Conservation (phyloP, 2,329 filamentous ascomycete species). For the Verticillium nubilum region DNA sequence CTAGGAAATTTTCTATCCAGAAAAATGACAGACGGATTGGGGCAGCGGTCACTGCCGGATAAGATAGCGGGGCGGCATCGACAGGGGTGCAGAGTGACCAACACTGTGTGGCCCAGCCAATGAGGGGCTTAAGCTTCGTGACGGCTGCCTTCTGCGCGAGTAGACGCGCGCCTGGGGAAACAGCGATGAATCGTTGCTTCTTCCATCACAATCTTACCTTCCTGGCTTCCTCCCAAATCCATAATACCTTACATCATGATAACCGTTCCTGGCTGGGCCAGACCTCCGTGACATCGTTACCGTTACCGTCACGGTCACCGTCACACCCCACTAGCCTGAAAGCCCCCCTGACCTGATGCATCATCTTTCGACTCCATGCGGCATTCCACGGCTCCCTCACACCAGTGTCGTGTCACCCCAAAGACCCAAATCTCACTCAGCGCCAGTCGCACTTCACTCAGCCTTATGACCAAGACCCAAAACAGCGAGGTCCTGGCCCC, state of each 20-base stretch:
- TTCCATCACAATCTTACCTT: background rate
- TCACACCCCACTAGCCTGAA: background rate
- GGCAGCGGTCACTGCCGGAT: background rate
- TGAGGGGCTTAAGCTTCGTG: background rate
- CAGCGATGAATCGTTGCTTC: background rate
- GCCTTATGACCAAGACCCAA: background rate
- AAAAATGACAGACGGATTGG: background rate
- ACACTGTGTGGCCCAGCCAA: background rate
- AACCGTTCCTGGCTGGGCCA: no score
- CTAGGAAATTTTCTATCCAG: background rate
- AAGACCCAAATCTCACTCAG: background rate
- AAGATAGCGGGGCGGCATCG: background rate
- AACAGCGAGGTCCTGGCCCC: background rate
- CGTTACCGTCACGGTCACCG: no score
- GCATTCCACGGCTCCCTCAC: background rate
- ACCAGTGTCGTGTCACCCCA: background rate
- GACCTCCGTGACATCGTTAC: background rate
- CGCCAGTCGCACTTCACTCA: background rate
- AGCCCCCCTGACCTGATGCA: background rate
- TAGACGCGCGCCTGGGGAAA: constrained; percentile 13
- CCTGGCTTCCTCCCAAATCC: background rate
- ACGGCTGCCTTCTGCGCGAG: background rate
- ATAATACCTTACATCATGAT: no score
- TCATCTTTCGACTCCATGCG: background rate
- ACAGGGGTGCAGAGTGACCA: background rate